Conservation (phyloP, 257 asterid species). For the Capsicum chinense region DNA sequence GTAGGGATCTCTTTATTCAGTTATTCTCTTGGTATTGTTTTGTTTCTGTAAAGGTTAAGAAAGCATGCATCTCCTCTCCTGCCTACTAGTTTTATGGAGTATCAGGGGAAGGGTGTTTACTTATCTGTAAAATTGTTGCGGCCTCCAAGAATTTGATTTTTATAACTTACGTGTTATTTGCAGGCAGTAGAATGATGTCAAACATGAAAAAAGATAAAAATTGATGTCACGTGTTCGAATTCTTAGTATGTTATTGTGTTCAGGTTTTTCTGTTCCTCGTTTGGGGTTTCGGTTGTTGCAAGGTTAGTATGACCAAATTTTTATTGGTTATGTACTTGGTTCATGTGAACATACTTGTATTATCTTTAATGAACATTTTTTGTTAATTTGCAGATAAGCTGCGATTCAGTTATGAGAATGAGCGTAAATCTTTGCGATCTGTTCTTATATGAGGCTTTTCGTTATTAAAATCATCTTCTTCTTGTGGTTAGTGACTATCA, state of each 20-base stretch:
- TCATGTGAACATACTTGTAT: neutral
- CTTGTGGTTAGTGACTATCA: constrained; percentile 81
- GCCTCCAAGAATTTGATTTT: neutral
- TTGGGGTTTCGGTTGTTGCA: constrained; percentile 88
- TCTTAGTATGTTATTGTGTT: constrained; percentile 28
- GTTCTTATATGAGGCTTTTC: constrained; percentile 93
- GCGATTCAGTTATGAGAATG: constrained; percentile 99
- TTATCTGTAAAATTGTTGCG: constrained; percentile 17
- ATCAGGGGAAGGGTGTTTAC: neutral
- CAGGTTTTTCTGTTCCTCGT: constrained; percentile 83
- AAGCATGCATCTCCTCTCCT: constrained; percentile 15
- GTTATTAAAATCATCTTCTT: constrained; percentile 94
- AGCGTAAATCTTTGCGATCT: constrained; percentile 86
- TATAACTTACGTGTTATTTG: neutral
- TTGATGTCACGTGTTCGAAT: neutral
- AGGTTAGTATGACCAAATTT: constrained; percentile 61
- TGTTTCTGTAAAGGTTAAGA: neutral
- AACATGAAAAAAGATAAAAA: neutral
- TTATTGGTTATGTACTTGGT: constrained; percentile 21
- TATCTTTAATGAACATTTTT: constrained; percentile 27
- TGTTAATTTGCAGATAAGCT: constrained; percentile 72
- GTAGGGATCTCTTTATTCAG: constrained; percentile 50
- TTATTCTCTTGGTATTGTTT: constrained; percentile 11
- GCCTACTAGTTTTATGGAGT: neutral
- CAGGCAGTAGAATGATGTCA: neutral